Conservation (phyloP, 345 rosid genomes). For the Populus tremula region DNA sequence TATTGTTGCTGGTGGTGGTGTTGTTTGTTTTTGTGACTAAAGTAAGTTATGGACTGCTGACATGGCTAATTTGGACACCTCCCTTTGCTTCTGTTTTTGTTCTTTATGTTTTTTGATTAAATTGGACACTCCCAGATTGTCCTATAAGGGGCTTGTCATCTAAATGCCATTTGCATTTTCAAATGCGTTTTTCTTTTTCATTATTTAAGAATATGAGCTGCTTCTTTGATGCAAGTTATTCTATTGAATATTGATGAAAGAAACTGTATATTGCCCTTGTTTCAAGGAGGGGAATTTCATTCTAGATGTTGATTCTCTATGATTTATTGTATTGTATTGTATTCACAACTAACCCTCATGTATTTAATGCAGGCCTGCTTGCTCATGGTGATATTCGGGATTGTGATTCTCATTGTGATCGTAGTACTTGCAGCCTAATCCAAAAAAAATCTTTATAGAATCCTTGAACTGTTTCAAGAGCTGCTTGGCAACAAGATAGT, state of each 20-base stretch:
- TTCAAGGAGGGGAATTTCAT: background rate
- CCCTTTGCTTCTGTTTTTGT: background rate
- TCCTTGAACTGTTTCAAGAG: background rate
- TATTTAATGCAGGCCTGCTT: slow-evolving; percentile 63
- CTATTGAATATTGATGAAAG: background rate
- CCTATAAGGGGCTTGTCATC: background rate
- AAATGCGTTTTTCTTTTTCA: background rate
- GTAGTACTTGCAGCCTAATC: slow-evolving; percentile 65
- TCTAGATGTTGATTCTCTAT: background rate
- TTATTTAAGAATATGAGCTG: background rate
- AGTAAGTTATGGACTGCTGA: background rate
- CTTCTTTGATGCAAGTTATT: background rate
- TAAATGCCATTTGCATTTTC: background rate
- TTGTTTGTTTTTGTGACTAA: background rate
- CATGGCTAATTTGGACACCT: background rate
- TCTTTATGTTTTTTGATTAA: background rate
- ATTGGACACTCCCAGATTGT: background rate
- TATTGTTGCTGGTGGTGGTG: background rate
- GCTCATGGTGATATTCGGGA: slow-evolving; percentile 87
- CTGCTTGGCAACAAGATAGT: slow-evolving; percentile 14
- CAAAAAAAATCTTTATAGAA: background rate
- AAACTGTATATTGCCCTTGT: background rate
- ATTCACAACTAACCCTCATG: background rate
- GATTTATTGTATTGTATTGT: background rate
- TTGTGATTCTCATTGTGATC: slow-evolving; percentile 73